Percentiles rank a stretch among this genome's conserved stretches.
These are phyloP conservation scores for Daldinia loculata DNA, from an alignment of 495 filamentous ascomycete genomes.

Conservation along the genomic window DNA sequence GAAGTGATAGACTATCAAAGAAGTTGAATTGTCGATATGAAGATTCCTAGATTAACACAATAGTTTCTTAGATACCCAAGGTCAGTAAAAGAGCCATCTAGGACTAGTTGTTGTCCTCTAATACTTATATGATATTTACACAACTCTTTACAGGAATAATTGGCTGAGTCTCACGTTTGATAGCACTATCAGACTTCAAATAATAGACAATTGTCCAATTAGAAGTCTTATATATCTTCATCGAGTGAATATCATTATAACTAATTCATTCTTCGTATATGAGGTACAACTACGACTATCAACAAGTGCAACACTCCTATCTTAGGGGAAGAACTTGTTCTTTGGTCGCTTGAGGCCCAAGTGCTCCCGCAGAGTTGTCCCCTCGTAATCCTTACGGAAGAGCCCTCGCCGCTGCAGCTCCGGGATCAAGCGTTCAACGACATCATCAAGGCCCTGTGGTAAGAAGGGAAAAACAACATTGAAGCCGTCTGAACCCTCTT, in stretches of 20 bases:
- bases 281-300: neutral
- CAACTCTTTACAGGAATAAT: no score
- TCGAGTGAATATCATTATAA: neutral
- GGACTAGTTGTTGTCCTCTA: no score
- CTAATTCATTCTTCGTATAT: neutral
- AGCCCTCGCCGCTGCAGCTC: conserved; percentile 61
- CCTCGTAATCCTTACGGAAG: conserved; percentile 58
- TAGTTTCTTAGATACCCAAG: neutral
- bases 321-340: conserved; percentile 59
- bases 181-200: no score
- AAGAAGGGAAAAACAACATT: conserved; percentile 59
- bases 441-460: conserved; percentile 62
- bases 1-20: neutral
- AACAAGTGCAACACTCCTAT: neutral
- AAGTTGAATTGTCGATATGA: neutral
- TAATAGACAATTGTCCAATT: no score
- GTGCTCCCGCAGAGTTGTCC: conserved; percentile 58
- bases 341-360: conserved; percentile 59
- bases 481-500: conserved; percentile 58
- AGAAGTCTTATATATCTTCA: no score
- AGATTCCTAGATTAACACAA: neutral
- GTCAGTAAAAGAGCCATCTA: no score
- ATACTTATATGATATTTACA: no score
- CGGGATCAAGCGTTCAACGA: conserved; percentile 57
- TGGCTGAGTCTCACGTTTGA: no score